A percentile compares a stretch with the other conserved stretches of the same genome.
Conservation (phyloP, 1,139 yeast species). For the Lodderomyces metapsilosis region DNA sequence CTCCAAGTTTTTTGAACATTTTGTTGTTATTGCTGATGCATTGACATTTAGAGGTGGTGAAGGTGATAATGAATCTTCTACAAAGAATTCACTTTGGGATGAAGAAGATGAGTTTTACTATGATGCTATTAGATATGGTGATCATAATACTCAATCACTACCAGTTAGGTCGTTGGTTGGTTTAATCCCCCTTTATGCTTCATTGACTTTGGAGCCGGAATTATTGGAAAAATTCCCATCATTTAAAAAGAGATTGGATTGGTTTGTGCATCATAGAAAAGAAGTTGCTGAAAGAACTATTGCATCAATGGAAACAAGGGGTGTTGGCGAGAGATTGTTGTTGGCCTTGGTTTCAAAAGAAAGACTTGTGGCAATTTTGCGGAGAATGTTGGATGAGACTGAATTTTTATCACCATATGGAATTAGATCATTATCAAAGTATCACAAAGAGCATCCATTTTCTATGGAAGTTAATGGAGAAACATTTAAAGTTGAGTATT, state of each 20-base stretch:
- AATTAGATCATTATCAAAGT: slow-evolving; percentile 84
- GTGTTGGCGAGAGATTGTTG: slow-evolving; percentile 82
- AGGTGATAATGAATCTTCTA: slow-evolving; percentile 41
- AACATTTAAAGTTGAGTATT: slow-evolving; percentile 70
- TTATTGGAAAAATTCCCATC: slow-evolving; percentile 76
- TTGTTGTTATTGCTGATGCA: slow-evolving; percentile 89
- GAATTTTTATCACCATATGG: slow-evolving; percentile 89
- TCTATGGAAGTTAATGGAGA: slow-evolving; percentile 84
- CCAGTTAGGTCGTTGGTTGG: slow-evolving; percentile 94
- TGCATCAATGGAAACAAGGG: slow-evolving; percentile 83
- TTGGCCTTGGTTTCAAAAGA: slow-evolving; percentile 83
- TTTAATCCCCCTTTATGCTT: slow-evolving; percentile 88
- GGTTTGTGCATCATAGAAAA: slow-evolving; percentile 78
- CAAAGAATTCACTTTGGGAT: slow-evolving; percentile 79
- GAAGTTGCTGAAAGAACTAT: slow-evolving; percentile 82
- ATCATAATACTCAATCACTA: slow-evolving; percentile 63
- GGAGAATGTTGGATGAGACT: slow-evolving; percentile 81
- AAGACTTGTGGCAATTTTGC: slow-evolving; percentile 71
- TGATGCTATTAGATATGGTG: slow-evolving; percentile 89
- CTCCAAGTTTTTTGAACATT: slow-evolving; percentile 92
- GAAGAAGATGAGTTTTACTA: slow-evolving; percentile 87
- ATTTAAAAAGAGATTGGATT: slow-evolving; percentile 79
- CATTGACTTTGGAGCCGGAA: slow-evolving; percentile 87
- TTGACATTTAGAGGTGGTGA: slow-evolving; percentile 74
- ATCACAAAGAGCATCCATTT: slow-evolving; percentile 84